phyloP scores from a whole-genome alignment of 352 stramenopile species.

The Bremia lactucae region DNA sequence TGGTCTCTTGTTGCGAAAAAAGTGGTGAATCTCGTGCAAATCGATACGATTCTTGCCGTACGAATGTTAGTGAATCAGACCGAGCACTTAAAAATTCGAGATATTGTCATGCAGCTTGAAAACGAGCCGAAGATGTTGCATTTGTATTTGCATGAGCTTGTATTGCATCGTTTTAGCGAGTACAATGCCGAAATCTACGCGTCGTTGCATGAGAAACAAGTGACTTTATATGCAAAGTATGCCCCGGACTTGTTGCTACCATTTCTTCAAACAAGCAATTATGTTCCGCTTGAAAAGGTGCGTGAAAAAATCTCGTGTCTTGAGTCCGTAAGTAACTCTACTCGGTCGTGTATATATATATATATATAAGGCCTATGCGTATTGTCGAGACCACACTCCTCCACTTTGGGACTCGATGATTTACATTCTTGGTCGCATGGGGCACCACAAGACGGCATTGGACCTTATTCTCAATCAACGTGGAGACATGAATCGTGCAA shows the following conservation, averaged over 20 bases:
- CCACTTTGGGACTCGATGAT: constrained; percentile 82
- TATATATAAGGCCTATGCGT: constrained; percentile 52
- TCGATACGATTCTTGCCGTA: constrained; percentile 55
- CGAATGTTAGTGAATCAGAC: constrained; percentile 76
- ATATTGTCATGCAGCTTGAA: constrained; percentile 70
- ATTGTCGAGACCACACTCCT: constrained; percentile 59
- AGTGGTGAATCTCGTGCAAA: constrained; percentile 65
- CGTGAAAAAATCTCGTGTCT: neutral
- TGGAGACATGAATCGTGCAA: constrained; percentile 69
- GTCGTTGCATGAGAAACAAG: constrained; percentile 60
- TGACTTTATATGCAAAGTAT: constrained; percentile 67
- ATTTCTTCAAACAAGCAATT: constrained; percentile 75
- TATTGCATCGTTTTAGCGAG: constrained; percentile 51
- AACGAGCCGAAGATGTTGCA: constrained; percentile 47
- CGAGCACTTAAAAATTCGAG: constrained; percentile 64
- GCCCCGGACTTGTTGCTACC: constrained; percentile 47
- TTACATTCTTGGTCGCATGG: constrained; percentile 79
- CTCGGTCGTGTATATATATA: neutral
- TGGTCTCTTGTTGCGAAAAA: constrained; percentile 75
- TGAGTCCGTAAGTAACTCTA: neutral
- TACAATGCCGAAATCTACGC: constrained; percentile 77
- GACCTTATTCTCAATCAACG: constrained; percentile 78
- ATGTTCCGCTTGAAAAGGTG: constrained; percentile 77
- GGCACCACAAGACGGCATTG: constrained; percentile 75
- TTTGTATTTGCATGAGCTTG: constrained; percentile 68